A percentile compares a stretch with the other conserved stretches of the same genome.
phyloP scores from a whole-genome alignment of 257 asterid species.

The Lavandula angustifolia region DNA sequence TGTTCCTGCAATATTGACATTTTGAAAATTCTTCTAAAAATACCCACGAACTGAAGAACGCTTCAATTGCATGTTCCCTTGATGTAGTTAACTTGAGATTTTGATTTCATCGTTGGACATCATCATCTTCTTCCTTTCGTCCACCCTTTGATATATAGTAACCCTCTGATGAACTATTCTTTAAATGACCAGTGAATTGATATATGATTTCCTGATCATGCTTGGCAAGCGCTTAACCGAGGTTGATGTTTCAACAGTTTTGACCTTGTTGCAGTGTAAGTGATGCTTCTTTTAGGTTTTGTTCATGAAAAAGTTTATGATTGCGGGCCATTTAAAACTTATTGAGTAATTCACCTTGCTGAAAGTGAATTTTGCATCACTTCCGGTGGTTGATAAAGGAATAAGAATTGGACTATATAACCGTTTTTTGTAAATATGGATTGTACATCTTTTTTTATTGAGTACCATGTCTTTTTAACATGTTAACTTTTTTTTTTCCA shows the following conservation, averaged over 20 bases:
- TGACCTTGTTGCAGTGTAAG: slow-evolving; percentile 82
- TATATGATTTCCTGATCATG: slow-evolving; percentile 82
- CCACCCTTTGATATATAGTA: background rate
- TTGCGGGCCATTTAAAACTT: slow-evolving; percentile 6
- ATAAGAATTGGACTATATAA: background rate
- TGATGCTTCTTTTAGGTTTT: slow-evolving; percentile 13
- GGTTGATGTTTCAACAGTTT: slow-evolving; percentile 88
- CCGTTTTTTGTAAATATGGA: background rate
- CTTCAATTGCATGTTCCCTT: background rate
- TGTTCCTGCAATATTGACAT: background rate
- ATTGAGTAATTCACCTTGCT: slow-evolving; percentile 11
- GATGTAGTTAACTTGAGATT: slow-evolving; percentile 1
- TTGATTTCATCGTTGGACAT: background rate
- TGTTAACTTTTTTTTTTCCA: background rate
- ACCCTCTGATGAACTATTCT: slow-evolving; percentile 25
- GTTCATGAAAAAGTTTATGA: slow-evolving; percentile 8
- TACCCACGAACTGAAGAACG: background rate
- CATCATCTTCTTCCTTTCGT: background rate
- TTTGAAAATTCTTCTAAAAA: background rate
- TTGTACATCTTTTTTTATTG: background rate
- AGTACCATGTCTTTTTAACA: background rate
- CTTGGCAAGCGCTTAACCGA: slow-evolving; percentile 92
- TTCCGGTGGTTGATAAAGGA: background rate
- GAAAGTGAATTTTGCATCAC: background rate
- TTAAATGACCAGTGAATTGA: slow-evolving; percentile 68